Base-by-base conservation (phyloP, 176 grass and related monocot genomes). In the Triticum urartu region DNA sequence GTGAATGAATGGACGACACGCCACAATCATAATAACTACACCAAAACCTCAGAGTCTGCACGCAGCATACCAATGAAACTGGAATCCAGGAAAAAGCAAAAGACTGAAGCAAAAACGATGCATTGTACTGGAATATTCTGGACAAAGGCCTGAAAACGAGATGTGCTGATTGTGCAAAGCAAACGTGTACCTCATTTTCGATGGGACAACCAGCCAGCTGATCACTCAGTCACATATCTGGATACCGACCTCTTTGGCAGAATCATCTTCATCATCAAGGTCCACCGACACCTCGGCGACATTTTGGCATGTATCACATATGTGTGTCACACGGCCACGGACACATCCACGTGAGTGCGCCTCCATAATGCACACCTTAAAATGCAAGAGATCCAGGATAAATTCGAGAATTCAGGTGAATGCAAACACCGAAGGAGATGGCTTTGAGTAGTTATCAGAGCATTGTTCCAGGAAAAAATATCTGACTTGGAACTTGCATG, bases 151-250 rank as follows among this genome's bases (percentile, higher is more conserved):
- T 73, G n/a, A 73, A 73, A 73, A 73, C 39, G 70, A 73, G 39
- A 54, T 18, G 50, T 48, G 12, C 45, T 48, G 45, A 48, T 48
- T 14, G 12, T 12, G 45, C 45, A 48, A 47, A 48, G 45, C 50
- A 54, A 73, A 73, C 42, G 39, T 45, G 70, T 24, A 73, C 24
- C 11, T n/a, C 40, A 11, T 15, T 47, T 45, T 11, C 45, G 40
- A 45, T 73, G 70, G 70, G 70, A 73, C 70, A 47, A 73, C 70
- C n/a, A 45, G 70, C n/a, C 13, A 25, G 11, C 11, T 45, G 10
- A 73, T 73, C 70, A 45, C 42, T 73, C 70, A 47, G 45, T 48
- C 45, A 47, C 70, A 73, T 38, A 73, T 73, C n/a, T 73, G 40
- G 39, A 43, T 12, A 45, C 21, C 11, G 43, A 73, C 70, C 21